These are phyloP conservation scores for Harringtonia aguacate DNA, from an alignment of 2,329 filamentous ascomycete genomes.

Conservation along the genomic window DNA sequence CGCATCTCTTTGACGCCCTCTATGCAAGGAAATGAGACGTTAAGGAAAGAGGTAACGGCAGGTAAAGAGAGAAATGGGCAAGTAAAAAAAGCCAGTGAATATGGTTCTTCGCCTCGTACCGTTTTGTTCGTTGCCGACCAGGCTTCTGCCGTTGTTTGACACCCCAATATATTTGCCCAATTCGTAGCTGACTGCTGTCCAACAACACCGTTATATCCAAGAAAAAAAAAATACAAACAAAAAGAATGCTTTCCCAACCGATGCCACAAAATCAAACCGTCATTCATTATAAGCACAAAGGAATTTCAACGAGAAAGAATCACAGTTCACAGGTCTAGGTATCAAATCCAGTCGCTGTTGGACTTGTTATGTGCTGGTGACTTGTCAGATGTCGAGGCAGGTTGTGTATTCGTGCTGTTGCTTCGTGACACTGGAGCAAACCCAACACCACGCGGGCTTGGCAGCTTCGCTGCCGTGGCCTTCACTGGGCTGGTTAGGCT, in stretches of 20 bases:
- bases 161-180: no score
- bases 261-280: neutral
- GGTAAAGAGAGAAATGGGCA: no score
- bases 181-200: neutral
- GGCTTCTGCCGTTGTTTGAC: no score
- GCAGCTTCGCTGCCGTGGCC: conserved; percentile 23
- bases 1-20: no score
- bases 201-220: conserved; percentile 1
- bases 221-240: neutral
- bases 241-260: no score
- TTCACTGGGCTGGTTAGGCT: conserved; percentile 25
- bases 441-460: conserved; percentile 32
- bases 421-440: conserved; percentile 21
- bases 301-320: no score
- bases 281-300: neutral
- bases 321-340: no score
- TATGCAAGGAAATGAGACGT: neutral
- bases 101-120: no score
- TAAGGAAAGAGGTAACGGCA: no score
- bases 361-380: conserved; percentile 1
- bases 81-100: no score
- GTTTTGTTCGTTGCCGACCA: no score
- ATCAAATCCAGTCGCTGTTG: conserved; percentile 12
- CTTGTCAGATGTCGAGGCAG: conserved; percentile 1
- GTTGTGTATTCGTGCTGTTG: conserved; percentile 8